These are phyloP conservation scores for Furcasterigmium sp. DNA, from an alignment of 2,329 filamentous ascomycete species.

Conservation along the genomic window DNA sequence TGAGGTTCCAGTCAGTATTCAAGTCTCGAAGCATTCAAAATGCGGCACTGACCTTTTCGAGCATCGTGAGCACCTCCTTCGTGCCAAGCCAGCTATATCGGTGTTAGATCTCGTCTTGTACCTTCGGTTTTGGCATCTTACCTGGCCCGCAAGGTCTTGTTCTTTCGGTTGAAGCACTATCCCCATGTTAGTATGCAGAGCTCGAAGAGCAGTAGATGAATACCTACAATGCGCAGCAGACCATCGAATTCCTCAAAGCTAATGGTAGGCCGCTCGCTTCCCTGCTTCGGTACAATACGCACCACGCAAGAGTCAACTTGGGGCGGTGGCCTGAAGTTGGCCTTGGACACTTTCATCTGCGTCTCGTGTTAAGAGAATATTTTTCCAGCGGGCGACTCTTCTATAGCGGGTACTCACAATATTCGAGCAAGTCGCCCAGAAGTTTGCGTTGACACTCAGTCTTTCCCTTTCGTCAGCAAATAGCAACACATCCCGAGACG, in stretches of 20 bases:
- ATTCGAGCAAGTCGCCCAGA: conserved; percentile 13
- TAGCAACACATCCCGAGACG: conserved; percentile 11
- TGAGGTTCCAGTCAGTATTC: conserved; percentile 14
- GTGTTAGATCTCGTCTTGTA: neutral
- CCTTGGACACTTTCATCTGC: conserved; percentile 29
- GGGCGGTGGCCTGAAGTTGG: conserved; percentile 87
- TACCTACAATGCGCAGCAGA: conserved; percentile 69
- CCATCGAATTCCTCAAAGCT: conserved; percentile 96
- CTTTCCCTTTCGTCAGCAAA: conserved; percentile 3
- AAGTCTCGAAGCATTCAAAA: neutral
- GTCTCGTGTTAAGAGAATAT: neutral
- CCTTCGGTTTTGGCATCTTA: neutral
- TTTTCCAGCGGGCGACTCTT: no score
- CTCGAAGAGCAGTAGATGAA: no score
- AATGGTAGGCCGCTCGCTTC: conserved; percentile 72
- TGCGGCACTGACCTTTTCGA: conserved; percentile 46
- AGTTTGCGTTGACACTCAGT: conserved; percentile 14
- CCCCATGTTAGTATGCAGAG: neutral
- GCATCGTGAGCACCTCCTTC: conserved; percentile 72
- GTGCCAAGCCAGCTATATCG: conserved; percentile 67
- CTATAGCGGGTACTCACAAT: conserved; percentile 7
- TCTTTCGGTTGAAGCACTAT: conserved; percentile 61
- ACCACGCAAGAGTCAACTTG: conserved; percentile 90
- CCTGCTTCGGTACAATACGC: conserved; percentile 80
- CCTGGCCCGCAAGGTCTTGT: conserved; percentile 73